Percentiles rank a stretch among this genome's conserved stretches.
phyloP scores from a whole-genome alignment of 2,329 filamentous ascomycete species.

The Trematosphaeria pertusa region DNA sequence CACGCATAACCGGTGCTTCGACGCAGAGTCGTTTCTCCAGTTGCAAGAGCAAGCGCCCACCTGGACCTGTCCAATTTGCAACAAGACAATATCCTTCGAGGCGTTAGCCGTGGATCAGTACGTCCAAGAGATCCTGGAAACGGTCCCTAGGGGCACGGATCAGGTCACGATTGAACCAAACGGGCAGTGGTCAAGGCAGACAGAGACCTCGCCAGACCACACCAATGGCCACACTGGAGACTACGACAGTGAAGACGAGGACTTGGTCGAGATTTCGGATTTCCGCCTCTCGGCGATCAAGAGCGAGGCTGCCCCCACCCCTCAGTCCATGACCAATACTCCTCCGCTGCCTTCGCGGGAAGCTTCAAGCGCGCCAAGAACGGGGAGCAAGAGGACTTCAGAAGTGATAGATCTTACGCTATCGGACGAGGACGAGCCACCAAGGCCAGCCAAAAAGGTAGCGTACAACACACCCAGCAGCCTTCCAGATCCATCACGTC shows the following conservation, averaged over 20 bases:
- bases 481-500: constrained; percentile 39
- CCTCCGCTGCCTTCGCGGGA: constrained; percentile 57
- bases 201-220: constrained; percentile 45
- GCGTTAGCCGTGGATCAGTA: constrained; percentile 90
- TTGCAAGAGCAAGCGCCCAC: constrained; percentile 95
- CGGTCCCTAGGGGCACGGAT: constrained; percentile 73
- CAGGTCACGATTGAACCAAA: constrained; percentile 91
- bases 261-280: constrained; percentile 54
- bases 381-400: constrained; percentile 52
- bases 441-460: constrained; percentile 49
- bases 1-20: constrained; percentile 93
- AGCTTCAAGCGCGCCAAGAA: constrained; percentile 39
- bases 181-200: constrained; percentile 73
- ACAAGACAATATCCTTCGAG: constrained; percentile 80
- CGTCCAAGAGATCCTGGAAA: constrained; percentile 82
- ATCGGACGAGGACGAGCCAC: constrained; percentile 55
- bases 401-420: constrained; percentile 59
- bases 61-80: constrained; percentile 96
- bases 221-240: constrained; percentile 47
- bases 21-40: constrained; percentile 89
- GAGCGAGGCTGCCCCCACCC: constrained; percentile 45
- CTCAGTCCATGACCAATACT: constrained; percentile 49
- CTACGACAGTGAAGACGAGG: constrained; percentile 53
- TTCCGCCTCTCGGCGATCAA: constrained; percentile 51
- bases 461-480: constrained; percentile 49